Evolutionary conservation across 2,329 filamentous ascomycete genomes (phyloP).

Genomic region (Alternaria novae-zelandiae): DNA sequence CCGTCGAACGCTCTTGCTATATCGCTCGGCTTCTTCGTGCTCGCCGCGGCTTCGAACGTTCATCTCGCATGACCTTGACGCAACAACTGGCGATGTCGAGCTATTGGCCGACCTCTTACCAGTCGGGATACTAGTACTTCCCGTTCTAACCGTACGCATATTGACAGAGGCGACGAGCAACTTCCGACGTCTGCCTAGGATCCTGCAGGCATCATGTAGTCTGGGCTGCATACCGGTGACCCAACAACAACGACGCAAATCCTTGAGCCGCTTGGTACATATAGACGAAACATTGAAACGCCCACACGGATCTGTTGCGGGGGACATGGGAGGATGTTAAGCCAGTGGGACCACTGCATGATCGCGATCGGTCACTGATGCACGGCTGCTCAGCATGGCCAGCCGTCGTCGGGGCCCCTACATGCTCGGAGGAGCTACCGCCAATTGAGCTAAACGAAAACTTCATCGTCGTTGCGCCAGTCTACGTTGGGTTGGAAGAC

Average conservation of each 20-base stretch:
- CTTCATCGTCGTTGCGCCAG: not conserved
- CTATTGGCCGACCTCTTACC: too few relatives aligned
- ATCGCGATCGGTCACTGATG: not conserved
- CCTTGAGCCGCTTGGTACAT: not conserved
- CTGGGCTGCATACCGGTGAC: not conserved
- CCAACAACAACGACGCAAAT: not conserved
- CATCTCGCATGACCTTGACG: too few relatives aligned
- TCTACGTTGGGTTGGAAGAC: not conserved
- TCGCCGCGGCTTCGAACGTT: too few relatives aligned
- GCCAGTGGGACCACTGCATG: not conserved
- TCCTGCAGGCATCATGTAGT: not conserved
- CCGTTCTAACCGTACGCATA: too few relatives aligned
- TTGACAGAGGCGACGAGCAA: too few relatives aligned
- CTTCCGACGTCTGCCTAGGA: not conserved
- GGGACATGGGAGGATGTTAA: not conserved
- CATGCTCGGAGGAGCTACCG: not conserved
- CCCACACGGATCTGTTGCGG: fast-evolving
- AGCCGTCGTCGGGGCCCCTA: fast-evolving
- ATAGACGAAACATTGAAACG: not conserved
- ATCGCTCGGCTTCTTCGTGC: too few relatives aligned
- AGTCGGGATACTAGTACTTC: too few relatives aligned
- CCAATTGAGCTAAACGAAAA: fast-evolving
- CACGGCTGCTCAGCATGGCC: not conserved
- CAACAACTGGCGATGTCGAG: too few relatives aligned
- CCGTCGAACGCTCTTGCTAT: too few relatives aligned